Base-by-base conservation (phyloP, 176 grass and related monocot genomes). In the Coix lacrymajobi region DNA sequence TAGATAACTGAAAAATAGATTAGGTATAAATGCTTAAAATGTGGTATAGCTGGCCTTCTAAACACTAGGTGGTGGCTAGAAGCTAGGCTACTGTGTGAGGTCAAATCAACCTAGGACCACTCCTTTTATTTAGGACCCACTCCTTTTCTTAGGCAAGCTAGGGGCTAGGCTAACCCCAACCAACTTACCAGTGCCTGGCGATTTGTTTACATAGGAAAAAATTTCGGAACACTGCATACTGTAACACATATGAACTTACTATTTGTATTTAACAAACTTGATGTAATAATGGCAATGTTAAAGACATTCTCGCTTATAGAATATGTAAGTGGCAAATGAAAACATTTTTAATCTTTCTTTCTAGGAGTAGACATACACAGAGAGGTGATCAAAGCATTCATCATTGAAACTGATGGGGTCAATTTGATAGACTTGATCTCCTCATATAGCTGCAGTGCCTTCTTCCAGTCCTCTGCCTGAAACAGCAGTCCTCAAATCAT, bases 301-400 rank as follows among this genome's bases (percentile, higher is more conserved):
- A 49, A 49, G 16, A 19, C 16, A 49, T 67, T 65, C 9, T 88
- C 31, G 37, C 80, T 86, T 61, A 81, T 61, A 57, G 76, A 48
- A 85, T 48, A 81, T 41, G 44, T 37, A 80, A 44, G 73, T 78
- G 15, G 32, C 4, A 69, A 56, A 13, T 78, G 74, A 71, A 43
- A 19, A 29, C 26, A 40, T 14, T 40, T 25, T 43, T 77, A 54
- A 45, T 29, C 60, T 87, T 77, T 71, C 43, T 44, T 31, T 69
- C 14, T 75, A 69, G 44, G 39, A 83, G 56, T 56, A 52, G 5
- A 78, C 91, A 65, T 95, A 98, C 96, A 95, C 83, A 98, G 85
- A 26, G 90, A 85, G 44, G 96, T 93, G 67, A 98, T 90, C 76
- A 98, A 90, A 86, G 96, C 96, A 88, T 98, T 98, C 88, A 98